Evolutionary conservation across 225 moss, liverwort and hornwort genomes (phyloP).

Genomic region (Marchantia polymorpha): DNA sequence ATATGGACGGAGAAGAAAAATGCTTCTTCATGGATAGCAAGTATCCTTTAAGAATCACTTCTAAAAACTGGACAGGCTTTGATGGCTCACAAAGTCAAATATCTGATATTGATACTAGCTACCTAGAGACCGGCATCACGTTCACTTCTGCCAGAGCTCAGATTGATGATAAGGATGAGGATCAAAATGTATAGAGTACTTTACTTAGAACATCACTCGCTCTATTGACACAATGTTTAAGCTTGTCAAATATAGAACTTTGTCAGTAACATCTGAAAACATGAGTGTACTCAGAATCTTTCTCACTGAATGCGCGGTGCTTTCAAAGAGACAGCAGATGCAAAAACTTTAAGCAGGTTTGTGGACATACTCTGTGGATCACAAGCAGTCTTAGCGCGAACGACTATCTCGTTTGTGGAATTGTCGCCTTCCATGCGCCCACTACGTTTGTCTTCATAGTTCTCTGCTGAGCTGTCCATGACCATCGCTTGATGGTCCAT

Average conservation of each 20-base stretch:
- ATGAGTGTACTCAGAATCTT: too few species aligned
- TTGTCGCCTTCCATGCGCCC: background rate
- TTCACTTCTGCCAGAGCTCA: background rate
- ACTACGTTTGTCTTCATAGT: conserved; percentile 4
- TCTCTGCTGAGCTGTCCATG: conserved; percentile 29
- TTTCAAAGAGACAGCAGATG: background rate
- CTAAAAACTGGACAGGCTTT: background rate
- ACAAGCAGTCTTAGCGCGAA: background rate
- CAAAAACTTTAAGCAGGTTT: background rate
- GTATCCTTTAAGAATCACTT: background rate
- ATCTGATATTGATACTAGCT: background rate
- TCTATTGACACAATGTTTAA: background rate
- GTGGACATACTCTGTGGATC: conserved; percentile 24
- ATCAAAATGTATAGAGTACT: background rate
- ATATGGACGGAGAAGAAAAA: background rate
- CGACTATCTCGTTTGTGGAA: background rate
- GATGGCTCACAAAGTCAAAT: background rate
- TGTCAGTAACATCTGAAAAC: too few species aligned
- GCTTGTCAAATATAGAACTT: background rate
- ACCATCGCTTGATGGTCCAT: background rate
- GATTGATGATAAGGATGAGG: background rate
- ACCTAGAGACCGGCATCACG: background rate
- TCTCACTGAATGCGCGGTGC: too few species aligned
- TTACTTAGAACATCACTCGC: background rate
- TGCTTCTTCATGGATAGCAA: background rate